Evolutionary conservation across 352 stramenopile species (phyloP).

Genomic region (Pythium inflatum): DNA sequence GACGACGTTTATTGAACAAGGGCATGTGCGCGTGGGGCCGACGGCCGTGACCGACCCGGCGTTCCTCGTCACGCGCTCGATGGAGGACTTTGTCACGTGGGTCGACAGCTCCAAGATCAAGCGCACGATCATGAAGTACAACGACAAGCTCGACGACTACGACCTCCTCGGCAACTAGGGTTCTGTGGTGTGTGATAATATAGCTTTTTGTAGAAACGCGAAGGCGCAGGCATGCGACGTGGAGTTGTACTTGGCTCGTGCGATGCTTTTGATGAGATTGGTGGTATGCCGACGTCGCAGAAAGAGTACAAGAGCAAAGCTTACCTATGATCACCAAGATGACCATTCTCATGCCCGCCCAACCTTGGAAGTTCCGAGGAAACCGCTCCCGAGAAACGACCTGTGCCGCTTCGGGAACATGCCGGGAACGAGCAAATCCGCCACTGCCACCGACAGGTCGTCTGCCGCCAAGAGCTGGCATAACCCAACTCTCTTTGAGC

Average conservation of each 20-base stretch:
- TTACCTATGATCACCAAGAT: too few species aligned
- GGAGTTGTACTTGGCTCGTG: background rate
- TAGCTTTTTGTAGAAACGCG: background rate
- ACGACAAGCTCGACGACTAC: conserved; percentile 99
- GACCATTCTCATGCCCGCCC: too few species aligned
- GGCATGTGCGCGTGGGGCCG: conserved; percentile 94
- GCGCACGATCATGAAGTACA: conserved; percentile 98
- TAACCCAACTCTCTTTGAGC: background rate
- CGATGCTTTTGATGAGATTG: background rate
- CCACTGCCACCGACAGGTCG: background rate
- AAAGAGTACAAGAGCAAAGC: background rate
- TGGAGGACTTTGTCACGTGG: conserved; percentile 99
- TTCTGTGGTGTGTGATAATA: conserved; percentile 1
- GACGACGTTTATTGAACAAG: conserved; percentile 97
- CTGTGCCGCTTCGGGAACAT: conserved; percentile 8
- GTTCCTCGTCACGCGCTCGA: conserved; percentile 97
- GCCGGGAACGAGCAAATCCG: background rate
- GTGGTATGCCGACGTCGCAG: too few species aligned
- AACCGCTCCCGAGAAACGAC: background rate
- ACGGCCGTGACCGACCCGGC: conserved; percentile 95
- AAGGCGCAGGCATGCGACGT: too few species aligned
- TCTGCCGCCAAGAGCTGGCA: background rate
- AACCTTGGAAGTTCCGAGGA: background rate
- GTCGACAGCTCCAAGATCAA: conserved; percentile 98
- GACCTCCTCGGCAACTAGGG: conserved; percentile 96